Base-by-base conservation (phyloP, 768 basidiomycete genomes). In the Naematelia aurantialba region DNA sequence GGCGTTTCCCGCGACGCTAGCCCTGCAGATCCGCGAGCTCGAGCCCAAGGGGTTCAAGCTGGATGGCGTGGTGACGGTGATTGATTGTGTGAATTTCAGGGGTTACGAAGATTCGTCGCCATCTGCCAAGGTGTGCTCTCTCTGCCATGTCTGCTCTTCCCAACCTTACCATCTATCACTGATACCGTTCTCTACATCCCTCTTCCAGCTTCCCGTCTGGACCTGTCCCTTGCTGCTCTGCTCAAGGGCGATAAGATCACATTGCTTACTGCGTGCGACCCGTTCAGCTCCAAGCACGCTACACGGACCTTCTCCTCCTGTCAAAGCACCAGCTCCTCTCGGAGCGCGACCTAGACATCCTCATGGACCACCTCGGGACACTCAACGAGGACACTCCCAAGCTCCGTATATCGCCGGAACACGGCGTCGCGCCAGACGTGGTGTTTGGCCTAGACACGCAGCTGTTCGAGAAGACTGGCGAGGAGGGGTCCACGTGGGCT, bases 21-120 rank as follows among this genome's bases (percentile, higher is more conserved):
- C 92, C 0, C 91, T 94, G 70, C 93, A 94, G 71, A 90, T 97
- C 57, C 86, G 90, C 39, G 87, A 93, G 74, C 80, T 97, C 22
- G 92, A 92, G 75, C 83, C 82, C 39, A 84, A 91, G 72, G 88
- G 86, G 49, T 82, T 97, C 72, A 85, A 84, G 70, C 81, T 97
- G 25, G 93, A 97, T 67, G 88, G 89, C 0, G 93, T 96, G 58
- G 81, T 92, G 42, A 97, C 93, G 0, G 91, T 94, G 21, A 80
- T 97, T 48, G 77, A 77, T 52, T 72, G 71, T 71, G 88, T 89
- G 0, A 94, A 94, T 76, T 97, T 97, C 75, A 76, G 79, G 13
- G 92, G 92, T 2, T 96, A 96, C 75, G 92, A 96, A 70, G 93
- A 97, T 72, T 87, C 85, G 0, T 90, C 88, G 5, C 87, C 89